Conservation (phyloP, 2,329 filamentous ascomycete genomes). For the Aspergillus sojae region DNA sequence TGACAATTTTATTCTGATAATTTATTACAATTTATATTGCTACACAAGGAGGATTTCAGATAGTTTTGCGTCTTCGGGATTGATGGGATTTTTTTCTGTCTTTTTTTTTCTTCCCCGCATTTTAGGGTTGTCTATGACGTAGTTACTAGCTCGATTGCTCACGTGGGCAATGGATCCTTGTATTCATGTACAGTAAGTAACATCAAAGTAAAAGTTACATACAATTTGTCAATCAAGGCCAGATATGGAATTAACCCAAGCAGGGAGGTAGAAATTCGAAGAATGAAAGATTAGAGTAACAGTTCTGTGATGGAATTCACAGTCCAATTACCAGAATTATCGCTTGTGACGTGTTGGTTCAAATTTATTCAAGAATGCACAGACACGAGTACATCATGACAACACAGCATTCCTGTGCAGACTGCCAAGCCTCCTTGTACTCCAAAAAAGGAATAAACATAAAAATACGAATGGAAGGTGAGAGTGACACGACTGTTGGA, state of each 20-base stretch:
- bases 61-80: neutral
- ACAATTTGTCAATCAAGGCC: neutral
- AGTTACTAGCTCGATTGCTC: neutral
- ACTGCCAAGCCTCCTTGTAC: neutral
- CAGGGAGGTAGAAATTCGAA: neutral
- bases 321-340: neutral
- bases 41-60: neutral
- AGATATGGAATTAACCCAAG: neutral
- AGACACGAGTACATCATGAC: neutral
- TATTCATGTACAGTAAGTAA: neutral
- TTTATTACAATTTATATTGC: neutral
- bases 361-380: neutral
- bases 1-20: neutral
- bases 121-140: neutral
- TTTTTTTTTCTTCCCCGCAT: conserved; percentile 1
- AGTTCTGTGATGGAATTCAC: neutral
- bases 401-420: neutral
- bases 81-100: too few species aligned
- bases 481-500: too few species aligned
- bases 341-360: neutral
- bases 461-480: too few species aligned
- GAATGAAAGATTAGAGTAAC: neutral
- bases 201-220: too few species aligned
- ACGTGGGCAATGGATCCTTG: neutral
- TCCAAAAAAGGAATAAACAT: neutral